Base-by-base conservation (phyloP, 2,329 filamentous ascomycete species). In the Venturia carpophila region DNA sequence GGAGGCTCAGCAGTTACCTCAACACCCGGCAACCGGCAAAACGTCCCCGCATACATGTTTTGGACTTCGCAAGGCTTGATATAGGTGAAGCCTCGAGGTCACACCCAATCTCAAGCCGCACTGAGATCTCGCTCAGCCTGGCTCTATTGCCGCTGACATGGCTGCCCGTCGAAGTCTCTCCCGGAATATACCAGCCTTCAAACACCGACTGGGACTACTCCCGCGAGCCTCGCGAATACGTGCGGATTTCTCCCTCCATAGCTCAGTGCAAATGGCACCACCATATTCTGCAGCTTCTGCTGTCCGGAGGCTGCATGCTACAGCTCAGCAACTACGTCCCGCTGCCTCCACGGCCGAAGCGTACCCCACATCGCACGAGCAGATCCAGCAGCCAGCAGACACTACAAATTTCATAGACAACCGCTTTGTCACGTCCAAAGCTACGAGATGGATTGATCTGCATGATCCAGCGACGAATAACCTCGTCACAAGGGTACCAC, bases 391-490 rank as follows among this genome's bases (percentile, higher is more conserved):
- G 66, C 86, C 88, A 45, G 77, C 83, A 70, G 84, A 92, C 74
- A 93, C 90, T 17, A 88, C 86, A 37, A 92, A 89, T 80, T 94
- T 94, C 75, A 74, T 94, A 70, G 84, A 94, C 81, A 94, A 94
- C 79, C 79, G 88, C 75, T 92, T 93, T 73, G 79, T 87, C 64
- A 77, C 82, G 62, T 92, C 89, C 21, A 77, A 82, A 71, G 81
- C 90, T 37, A 82, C 85, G 67, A 80, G 87, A 78, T 91, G 87
- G 82, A 91, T 93, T 74, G 88, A 92, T 71, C 79, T 94, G 69
- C 80, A 90, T 77, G 90, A 94, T 77, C 90, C 90, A 24, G 90
- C 90, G 61, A 93, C 90, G 71, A 93, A 92, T 80, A 89, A 92
- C 77, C 83, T 93, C 69, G 87, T 94, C 68, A 93, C 90, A 17